Evolutionary conservation across 306 rosid species (phyloP).

Genomic region (Ceratonia siliqua): DNA sequence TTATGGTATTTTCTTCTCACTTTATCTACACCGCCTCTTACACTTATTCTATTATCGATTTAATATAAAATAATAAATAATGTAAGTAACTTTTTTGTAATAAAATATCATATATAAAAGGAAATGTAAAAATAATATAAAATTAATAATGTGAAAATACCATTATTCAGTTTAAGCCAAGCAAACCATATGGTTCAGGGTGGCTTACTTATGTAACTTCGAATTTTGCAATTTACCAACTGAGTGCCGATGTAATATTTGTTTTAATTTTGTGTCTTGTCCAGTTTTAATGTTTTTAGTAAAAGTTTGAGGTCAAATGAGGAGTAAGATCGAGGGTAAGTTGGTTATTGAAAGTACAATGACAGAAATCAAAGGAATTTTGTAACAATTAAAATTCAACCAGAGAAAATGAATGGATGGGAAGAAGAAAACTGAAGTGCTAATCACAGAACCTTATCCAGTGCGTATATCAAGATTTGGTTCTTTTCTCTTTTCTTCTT

Average conservation of each 20-base stretch:
- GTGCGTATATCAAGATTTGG: background rate
- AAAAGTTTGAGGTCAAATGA: background rate
- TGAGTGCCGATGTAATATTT: conserved; percentile 21
- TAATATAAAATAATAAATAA: too few relatives aligned
- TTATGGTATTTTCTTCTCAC: too few relatives aligned
- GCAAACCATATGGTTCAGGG: background rate
- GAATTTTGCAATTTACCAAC: conserved; percentile 15
- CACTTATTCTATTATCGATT: too few relatives aligned
- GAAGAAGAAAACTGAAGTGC: background rate
- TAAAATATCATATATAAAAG: too few relatives aligned
- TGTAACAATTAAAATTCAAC: background rate
- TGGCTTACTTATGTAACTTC: background rate
- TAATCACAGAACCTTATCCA: background rate
- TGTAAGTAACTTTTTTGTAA: too few relatives aligned
- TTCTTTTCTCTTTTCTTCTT: background rate
- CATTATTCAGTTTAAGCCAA: background rate
- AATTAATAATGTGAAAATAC: too few relatives aligned
- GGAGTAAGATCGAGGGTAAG: conserved; percentile 8
- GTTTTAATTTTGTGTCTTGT: background rate
- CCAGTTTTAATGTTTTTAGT: background rate
- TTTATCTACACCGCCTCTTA: too few relatives aligned
- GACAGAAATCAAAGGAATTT: background rate
- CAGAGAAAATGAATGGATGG: background rate
- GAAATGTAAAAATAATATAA: too few relatives aligned
- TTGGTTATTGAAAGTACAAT: background rate